phyloP scores from a whole-genome alignment of 345 rosid genomes.

The Jatropha curcas region DNA sequence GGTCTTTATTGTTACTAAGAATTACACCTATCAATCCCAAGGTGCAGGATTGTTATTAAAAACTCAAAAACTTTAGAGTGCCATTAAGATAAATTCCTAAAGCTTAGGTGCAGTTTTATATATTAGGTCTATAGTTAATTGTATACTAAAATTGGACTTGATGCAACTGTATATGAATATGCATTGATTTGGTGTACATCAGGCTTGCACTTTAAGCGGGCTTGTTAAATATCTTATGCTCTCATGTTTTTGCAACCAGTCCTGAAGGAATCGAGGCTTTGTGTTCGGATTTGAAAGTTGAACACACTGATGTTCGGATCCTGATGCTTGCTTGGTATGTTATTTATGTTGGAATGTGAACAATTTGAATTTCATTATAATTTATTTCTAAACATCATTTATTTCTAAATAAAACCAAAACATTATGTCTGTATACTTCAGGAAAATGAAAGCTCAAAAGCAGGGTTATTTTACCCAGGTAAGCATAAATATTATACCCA shows the following conservation, averaged over 20 bases:
- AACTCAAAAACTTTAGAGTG: no score
- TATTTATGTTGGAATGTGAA: not conserved
- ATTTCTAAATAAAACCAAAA: constrained; percentile 3
- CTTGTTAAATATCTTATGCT: not conserved
- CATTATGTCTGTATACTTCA: constrained; percentile 19
- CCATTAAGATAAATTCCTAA: no score
- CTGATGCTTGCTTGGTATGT: constrained; percentile 58
- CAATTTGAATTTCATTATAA: not conserved
- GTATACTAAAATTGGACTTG: not conserved
- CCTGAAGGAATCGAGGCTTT: constrained; percentile 57
- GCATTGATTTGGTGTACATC: not conserved
- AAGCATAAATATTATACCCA: not conserved
- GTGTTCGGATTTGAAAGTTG: constrained; percentile 48
- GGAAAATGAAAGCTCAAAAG: constrained; percentile 56
- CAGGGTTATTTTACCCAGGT: constrained; percentile 55
- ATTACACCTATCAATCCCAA: no score
- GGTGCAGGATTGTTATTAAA: no score
- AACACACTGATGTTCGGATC: constrained; percentile 49
- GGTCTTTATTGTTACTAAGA: no score
- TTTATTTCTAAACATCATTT: constrained; percentile 2
- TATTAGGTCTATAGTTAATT: no score
- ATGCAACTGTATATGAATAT: not conserved
- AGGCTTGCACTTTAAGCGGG: not conserved
- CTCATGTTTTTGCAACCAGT: constrained; percentile 37
- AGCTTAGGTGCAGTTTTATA: no score